phyloP scores from a whole-genome alignment of 2,329 filamentous ascomycete genomes.

The Dothistroma septosporum region DNA sequence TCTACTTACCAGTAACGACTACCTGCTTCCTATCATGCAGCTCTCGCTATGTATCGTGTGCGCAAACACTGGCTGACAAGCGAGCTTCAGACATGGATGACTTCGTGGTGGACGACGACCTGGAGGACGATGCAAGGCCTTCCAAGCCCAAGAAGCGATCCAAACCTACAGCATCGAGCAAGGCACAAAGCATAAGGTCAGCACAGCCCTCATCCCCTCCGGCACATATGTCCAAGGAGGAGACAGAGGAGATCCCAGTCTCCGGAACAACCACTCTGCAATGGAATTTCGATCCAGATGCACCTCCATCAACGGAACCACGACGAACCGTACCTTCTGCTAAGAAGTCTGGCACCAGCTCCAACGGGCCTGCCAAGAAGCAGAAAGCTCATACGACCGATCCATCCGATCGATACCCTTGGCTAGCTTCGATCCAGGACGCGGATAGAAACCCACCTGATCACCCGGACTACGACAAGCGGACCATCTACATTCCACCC shows the following conservation, averaged over 20 bases:
- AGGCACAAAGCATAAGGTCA: conserved; percentile 22
- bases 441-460: conserved; percentile 73
- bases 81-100: conserved; percentile 65
- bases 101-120: conserved; percentile 84
- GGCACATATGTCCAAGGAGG: conserved; percentile 39
- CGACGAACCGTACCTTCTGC: conserved; percentile 36
- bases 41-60: background rate
- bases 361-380: conserved; percentile 35
- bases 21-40: conserved; percentile 7
- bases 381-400: conserved; percentile 74
- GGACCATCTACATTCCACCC: conserved; percentile 85
- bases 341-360: conserved; percentile 28
- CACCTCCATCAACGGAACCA: conserved; percentile 49
- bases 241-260: conserved; percentile 50
- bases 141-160: conserved; percentile 58
- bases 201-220: conserved; percentile 46
- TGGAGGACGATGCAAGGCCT: conserved; percentile 61
- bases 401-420: conserved; percentile 80
- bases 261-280: conserved; percentile 68
- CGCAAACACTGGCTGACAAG: conserved; percentile 15
- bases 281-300: conserved; percentile 71
- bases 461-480: conserved; percentile 85
- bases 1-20: conserved; percentile 21
- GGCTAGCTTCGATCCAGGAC: conserved; percentile 82
- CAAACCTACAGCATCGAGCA: conserved; percentile 51